Evolutionary conservation across 2,329 filamentous ascomycete genomes (phyloP), one percentile per base, ranked within the genome.

Genomic region (Laburnicola sp.): DNA sequence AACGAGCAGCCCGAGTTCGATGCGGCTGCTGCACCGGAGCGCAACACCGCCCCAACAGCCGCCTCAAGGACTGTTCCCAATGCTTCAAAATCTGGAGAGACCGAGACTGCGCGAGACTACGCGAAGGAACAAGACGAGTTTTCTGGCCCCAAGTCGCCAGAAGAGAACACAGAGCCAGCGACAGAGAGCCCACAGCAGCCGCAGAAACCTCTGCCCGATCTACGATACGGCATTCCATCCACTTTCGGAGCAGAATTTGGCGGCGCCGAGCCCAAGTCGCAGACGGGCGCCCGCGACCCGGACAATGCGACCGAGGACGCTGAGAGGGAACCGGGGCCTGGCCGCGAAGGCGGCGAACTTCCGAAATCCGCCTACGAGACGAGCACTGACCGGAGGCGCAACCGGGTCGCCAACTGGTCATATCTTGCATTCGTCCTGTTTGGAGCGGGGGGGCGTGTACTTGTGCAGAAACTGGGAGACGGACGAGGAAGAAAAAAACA

Each of bases 201-300:
- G 45, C 70, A 67, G 11, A 82, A 86, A 64, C 86, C 89, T 46
- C 83, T 97, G 9, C 93, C 93, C 46, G 92, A 97, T 70, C 80
- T 97, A 38, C 94, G 91, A n/a, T 87, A 93, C 67, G 93, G 93
- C 58, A 96, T 97, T 56, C 93, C 93, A 0, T 96, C 92, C 2
- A 96, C 92, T 1, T 81, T 97, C 48, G 89, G 87, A 50, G 86
- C 86, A 53, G 93, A 97, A 74, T 82, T 87, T 50, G 76, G 77
- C 47, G 73, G 71, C 48, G 69, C 69, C 60, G 66, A 77, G 70
- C 59, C 60, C 55, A 58, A 75, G 35, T 49, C 58, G 2, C 60
- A 60, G 37, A 45, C 58, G 27, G 60, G 66, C 26, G 60, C 62
- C n/a, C 59, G 64, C 34, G 62, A 68, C 45, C 63, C 67, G 48